Base-by-base conservation (phyloP, 768 basidiomycete species). In the Agrocybe pediades region DNA sequence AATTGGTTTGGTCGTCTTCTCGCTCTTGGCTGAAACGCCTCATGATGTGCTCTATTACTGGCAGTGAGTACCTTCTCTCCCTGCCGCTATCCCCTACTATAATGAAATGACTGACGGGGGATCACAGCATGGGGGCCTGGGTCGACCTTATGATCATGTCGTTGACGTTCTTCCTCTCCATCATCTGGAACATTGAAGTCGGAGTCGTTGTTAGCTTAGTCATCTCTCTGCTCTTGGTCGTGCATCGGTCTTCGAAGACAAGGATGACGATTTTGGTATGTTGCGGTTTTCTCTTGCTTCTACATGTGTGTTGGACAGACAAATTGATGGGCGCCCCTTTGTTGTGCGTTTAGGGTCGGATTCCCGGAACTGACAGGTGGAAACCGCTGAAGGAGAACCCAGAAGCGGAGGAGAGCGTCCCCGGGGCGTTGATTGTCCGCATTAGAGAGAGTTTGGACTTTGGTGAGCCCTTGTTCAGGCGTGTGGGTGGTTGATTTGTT, bases 361-460 rank as follows among this genome's bases (percentile, higher is more conserved):
- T 98, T 40, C 95, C 92, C 2, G 90, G 89, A 2, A 96, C 95
- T 0, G 84, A 92, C 53, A 73, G 84, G 50, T 99, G 95, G 94
- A 92, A 88, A 57, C 87, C 96, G 2, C 78, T 99, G 36, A 88
- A 88, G 44, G 94, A 97, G 65, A 87, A 90, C 53, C 86, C 89
- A 0, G 91, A 92, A 50, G 89, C 85, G 0, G 82, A 86, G 59
- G 93, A 97, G 71, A 86, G 84, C 57, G 75, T 86, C 15, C 80
- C 88, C 4, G 94, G 95, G 0, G 86, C 86, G 23, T 73, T 99
- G 42, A 95, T 99, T 44, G 81, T 98, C 6, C 80, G 94, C 20
- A 89, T 99, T 49, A 75, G 93, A 25, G 96, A 98, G 71, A 90
- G 84, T 63, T 76, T 99, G 23, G 91, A 93, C 65, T 99, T 99